A percentile compares a stretch with the other conserved stretches of the same genome.
Conservation (phyloP, 345 rosid species). For the Nephelium lappaceum region DNA sequence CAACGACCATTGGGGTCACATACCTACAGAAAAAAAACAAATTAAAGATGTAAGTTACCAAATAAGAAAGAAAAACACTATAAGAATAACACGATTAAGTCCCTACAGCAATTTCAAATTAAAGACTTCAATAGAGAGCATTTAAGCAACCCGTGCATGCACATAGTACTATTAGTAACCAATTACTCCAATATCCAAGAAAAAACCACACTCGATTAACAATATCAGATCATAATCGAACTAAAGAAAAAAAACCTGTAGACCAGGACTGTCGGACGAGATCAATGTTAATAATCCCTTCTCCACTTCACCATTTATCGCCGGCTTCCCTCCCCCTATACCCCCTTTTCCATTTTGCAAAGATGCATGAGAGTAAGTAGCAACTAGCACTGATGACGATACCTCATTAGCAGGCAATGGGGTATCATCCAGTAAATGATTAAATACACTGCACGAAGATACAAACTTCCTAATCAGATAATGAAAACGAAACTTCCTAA, state of each 20-base stretch:
- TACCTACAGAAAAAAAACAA: slow-evolving; percentile 59
- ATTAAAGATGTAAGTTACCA: slow-evolving; percentile 8
- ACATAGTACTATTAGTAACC: neutral
- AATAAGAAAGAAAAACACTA: slow-evolving; percentile 15
- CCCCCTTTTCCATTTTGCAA: slow-evolving; percentile 77
- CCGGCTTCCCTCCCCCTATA: slow-evolving; percentile 67
- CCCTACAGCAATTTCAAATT: neutral
- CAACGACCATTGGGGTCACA: slow-evolving; percentile 96
- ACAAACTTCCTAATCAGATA: slow-evolving; percentile 22
- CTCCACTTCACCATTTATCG: slow-evolving; percentile 73
- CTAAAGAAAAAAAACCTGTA: slow-evolving; percentile 58
- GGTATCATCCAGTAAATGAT: slow-evolving; percentile 86
- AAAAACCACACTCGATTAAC: slow-evolving; percentile 9
- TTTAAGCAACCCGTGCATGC: slow-evolving; percentile 5
- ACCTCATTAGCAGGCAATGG: slow-evolving; percentile 89
- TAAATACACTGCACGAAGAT: slow-evolving; percentile 70
- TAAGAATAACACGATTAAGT: slow-evolving; percentile 3
- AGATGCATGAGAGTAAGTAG: slow-evolving; percentile 61
- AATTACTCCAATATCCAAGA: slow-evolving; percentile 10
- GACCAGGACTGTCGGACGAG: slow-evolving; percentile 77
- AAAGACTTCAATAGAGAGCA: slow-evolving; percentile 1
- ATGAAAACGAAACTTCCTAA: neutral
- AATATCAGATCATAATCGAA: slow-evolving; percentile 11
- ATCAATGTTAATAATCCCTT: slow-evolving; percentile 87
- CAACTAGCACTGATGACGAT: slow-evolving; percentile 86